Conservation (phyloP, 805 yeast genomes). For the Lachancea lanzarotensis region DNA sequence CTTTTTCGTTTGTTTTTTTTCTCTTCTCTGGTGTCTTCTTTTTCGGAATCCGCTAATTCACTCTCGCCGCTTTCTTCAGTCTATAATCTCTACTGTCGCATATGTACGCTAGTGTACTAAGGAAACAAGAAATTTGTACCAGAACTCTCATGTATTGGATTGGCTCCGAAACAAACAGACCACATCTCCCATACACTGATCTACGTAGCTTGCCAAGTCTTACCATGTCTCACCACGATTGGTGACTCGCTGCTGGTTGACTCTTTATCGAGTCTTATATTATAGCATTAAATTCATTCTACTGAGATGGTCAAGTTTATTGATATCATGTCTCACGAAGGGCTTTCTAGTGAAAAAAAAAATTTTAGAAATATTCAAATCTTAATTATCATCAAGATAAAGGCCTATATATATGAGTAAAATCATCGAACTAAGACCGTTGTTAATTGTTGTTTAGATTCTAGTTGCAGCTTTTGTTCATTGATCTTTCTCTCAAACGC, state of each 20-base stretch:
- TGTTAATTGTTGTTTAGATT: too few relatives aligned
- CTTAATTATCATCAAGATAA: background rate
- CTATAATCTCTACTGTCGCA: background rate
- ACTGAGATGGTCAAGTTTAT: background rate
- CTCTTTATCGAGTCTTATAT: background rate
- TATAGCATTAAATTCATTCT: background rate
- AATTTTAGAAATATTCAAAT: background rate
- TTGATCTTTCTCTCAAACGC: too few relatives aligned
- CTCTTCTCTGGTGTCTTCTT: background rate
- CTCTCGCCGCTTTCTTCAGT: background rate
- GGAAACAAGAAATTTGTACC: too few relatives aligned
- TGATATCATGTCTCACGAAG: background rate
- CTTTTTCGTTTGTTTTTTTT: background rate
- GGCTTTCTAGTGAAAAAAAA: background rate
- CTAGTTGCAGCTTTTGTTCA: too few relatives aligned
- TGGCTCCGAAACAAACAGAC: too few relatives aligned
- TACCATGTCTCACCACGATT: background rate
- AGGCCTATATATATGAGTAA: background rate
- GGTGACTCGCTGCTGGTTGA: background rate
- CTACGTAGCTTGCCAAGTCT: background rate
- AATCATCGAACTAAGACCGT: too few relatives aligned
- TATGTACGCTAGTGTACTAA: slow-evolving; percentile 1
- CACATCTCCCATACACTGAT: too few relatives aligned
- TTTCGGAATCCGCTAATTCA: too few relatives aligned
- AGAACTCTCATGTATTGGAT: too few relatives aligned